Evolutionary conservation across 805 yeast genomes (phyloP), one percentile per base, ranked within the genome.

Genomic region (Yarrowia sp.): DNA sequence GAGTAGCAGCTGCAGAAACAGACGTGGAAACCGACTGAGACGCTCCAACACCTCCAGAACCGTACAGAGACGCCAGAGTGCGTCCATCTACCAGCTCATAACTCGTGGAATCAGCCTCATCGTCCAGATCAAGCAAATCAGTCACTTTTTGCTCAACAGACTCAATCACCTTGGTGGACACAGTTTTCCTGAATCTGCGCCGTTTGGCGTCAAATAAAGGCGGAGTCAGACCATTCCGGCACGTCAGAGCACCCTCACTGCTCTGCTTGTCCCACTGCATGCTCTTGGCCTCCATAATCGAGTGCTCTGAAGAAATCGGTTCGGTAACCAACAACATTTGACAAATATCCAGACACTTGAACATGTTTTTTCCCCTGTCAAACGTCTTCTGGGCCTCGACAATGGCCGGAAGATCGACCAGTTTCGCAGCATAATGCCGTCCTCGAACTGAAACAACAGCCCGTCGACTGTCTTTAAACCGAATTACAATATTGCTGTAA

Each of bases 321-420:
- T 85, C 87, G 8, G 92, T 82, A 8, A 94, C 94, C 7, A 93
- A 78, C 65, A 95, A 79, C 81, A 95, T 90, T 78, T 95, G 98
- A 68, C 90, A 86, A 8, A 94, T 82, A 77, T 95, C 98, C 42
- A 91, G 82, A 0, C 96, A 87, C 75, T 95, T 95, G 80, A 89
- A 89, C 35, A 95, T 85, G 75, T 92, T 95, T 77, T 94, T 94
- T 40, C 67, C 67, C 74, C 87, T 85, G 77, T 95, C 99, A 32
- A 93, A 85, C 5, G 97, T 88, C 78, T 95, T 95, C 77, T 89
- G 91, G 8, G 90, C 86, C 76, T 95, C 99, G 10, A 91, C 85
- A 4, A 93, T 79, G 0, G 97, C 91, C 0, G 99, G 99, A 71
- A 95, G 80, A 73, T 93, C 94, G n/a, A 95, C 86, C 43, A 95